A percentile compares a stretch with the other conserved stretches of the same genome.
Conservation (phyloP, 148 eudicot genomes). For the Tetragonia tetragonoides region DNA sequence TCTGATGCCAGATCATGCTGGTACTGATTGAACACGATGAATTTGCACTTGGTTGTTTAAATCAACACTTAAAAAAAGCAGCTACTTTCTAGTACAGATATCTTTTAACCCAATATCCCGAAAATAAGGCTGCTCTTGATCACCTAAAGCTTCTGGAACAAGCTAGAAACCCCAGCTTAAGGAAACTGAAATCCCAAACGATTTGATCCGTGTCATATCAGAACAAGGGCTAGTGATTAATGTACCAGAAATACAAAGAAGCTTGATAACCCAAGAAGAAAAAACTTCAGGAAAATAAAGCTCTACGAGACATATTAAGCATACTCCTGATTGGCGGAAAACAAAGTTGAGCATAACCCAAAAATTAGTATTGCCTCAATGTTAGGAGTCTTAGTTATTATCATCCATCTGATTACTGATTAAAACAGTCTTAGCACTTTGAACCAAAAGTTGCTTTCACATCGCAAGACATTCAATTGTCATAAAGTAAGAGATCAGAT, state of each 20-base stretch:
- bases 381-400: too few relatives aligned
- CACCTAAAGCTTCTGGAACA: neutral
- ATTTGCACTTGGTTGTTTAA: neutral
- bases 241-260: too few relatives aligned
- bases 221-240: too few relatives aligned
- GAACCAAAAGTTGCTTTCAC: neutral
- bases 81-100: neutral
- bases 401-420: neutral
- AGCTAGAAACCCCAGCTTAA: too few relatives aligned
- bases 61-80: too few relatives aligned
- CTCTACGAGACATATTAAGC: too few relatives aligned
- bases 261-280: too few relatives aligned
- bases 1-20: too few relatives aligned
- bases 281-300: too few relatives aligned
- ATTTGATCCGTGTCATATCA: neutral
- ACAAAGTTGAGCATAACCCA: too few relatives aligned
- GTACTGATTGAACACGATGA: neutral
- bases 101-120: neutral
- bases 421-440: neutral
- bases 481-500: too few relatives aligned
- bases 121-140: neutral
- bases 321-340: too few relatives aligned
- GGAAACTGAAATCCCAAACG: neutral
- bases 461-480: neutral
- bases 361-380: neutral